Conservation (phyloP, 2,329 filamentous ascomycete species). For the Nannizziopsis arthrosporioides region DNA sequence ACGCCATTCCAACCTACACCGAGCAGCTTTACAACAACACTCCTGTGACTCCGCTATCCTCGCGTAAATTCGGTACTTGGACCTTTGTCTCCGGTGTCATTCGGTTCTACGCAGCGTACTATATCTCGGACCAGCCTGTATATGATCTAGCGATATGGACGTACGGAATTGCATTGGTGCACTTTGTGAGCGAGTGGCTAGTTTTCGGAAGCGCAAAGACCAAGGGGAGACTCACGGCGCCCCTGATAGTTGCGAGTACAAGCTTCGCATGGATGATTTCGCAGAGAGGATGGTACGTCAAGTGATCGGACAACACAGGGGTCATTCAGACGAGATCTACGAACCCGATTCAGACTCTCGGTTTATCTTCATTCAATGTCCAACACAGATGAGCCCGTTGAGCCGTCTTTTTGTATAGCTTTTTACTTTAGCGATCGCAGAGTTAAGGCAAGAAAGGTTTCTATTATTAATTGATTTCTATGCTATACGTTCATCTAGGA, state of each 20-base stretch:
- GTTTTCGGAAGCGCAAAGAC: constrained; percentile 64
- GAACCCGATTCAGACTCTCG: too few species aligned
- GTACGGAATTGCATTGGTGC: constrained; percentile 63
- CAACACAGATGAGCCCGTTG: too few species aligned
- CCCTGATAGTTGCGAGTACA: constrained; percentile 45
- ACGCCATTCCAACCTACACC: constrained; percentile 66
- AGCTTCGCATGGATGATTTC: constrained; percentile 50
- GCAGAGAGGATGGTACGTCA: constrained; percentile 40
- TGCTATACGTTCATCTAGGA: neutral
- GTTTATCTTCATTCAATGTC: neutral
- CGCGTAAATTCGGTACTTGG: constrained; percentile 78
- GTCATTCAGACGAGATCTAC: neutral
- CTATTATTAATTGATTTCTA: too few species aligned
- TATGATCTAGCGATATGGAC: constrained; percentile 77
- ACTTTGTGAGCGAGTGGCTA: constrained; percentile 72
- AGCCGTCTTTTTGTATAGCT: too few species aligned
- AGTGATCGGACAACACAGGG: neutral
- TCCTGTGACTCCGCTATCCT: constrained; percentile 60
- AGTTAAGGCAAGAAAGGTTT: too few species aligned
- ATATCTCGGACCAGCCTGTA: constrained; percentile 58
- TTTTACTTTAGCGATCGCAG: too few species aligned
- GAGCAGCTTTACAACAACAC: constrained; percentile 61
- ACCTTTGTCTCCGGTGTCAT: constrained; percentile 67
- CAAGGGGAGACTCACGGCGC: constrained; percentile 47
- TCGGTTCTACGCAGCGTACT: constrained; percentile 71